Percentiles rank a stretch among this genome's conserved stretches.
Conservation (phyloP, 2,329 filamentous ascomycete genomes). For the Colletotrichum lupini region DNA sequence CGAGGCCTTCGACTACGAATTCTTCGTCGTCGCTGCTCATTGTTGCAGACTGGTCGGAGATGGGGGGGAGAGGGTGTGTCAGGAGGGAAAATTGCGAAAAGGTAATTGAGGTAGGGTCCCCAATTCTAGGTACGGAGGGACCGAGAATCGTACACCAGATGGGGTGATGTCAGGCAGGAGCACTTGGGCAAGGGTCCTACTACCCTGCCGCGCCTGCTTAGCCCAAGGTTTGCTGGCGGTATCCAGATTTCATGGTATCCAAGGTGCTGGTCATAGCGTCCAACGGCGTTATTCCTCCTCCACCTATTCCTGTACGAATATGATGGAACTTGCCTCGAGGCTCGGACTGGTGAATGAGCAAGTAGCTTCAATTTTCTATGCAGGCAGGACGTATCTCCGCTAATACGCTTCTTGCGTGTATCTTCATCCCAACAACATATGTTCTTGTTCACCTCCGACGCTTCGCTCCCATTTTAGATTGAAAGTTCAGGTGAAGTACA, state of each 20-base stretch:
- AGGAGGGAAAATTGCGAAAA: background rate
- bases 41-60: conserved; percentile 31
- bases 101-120: background rate
- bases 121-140: background rate
- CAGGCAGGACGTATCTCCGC: too few relatives aligned
- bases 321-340: too few relatives aligned
- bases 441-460: too few relatives aligned
- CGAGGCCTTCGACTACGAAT: conserved; percentile 65
- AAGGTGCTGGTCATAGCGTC: conserved; percentile 9
- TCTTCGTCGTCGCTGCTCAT: conserved; percentile 72
- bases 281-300: background rate
- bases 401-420: too few relatives aligned
- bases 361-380: too few relatives aligned
- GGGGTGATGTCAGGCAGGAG: conserved; percentile 34
- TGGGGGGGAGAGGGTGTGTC: background rate
- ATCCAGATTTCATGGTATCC: background rate
- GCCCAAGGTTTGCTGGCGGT: conserved; percentile 13
- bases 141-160: conserved; percentile 1
- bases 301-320: too few relatives aligned
- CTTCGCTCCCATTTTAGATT: too few relatives aligned
- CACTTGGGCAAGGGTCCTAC: conserved; percentile 25
- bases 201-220: background rate
- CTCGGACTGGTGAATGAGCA: too few relatives aligned
- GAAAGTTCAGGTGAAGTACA: background rate
- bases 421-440: too few relatives aligned